Evolutionary conservation across 1,139 yeast species (phyloP).

Genomic region (Eremothecium cymbalariae): DNA sequence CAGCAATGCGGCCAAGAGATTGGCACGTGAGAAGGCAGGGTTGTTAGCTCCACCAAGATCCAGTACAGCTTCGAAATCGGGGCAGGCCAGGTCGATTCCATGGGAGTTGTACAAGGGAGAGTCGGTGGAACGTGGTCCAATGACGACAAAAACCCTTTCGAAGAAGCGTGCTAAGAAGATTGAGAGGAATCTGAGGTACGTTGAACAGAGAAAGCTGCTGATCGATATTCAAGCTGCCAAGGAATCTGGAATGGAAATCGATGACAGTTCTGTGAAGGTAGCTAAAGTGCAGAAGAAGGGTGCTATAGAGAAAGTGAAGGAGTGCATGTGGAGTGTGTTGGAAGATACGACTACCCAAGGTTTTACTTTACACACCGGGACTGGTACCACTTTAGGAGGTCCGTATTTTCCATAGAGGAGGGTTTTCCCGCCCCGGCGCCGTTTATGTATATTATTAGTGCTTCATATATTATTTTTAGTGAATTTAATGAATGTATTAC

Average conservation of each 20-base stretch:
- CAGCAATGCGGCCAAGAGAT: slow-evolving; percentile 50
- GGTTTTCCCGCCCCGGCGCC: no score
- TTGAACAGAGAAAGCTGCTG: slow-evolving; percentile 46
- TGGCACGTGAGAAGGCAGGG: slow-evolving; percentile 42
- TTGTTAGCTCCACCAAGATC: slow-evolving; percentile 36
- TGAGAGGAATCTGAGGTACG: slow-evolving; percentile 69
- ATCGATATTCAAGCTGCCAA: slow-evolving; percentile 42
- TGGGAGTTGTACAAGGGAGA: slow-evolving; percentile 52
- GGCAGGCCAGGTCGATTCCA: slow-evolving; percentile 48
- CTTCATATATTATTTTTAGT: no score
- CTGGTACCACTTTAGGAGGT: slow-evolving; percentile 81
- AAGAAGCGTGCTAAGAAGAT: slow-evolving; percentile 77
- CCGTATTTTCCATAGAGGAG: slow-evolving; percentile 41
- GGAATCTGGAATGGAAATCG: slow-evolving; percentile 46
- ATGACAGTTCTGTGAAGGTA: slow-evolving; percentile 27
- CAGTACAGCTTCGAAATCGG: slow-evolving; percentile 42
- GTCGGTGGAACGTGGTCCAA: slow-evolving; percentile 32
- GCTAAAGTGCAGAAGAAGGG: slow-evolving; percentile 28
- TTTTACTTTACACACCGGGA: slow-evolving; percentile 43
- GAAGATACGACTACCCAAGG: slow-evolving; percentile 45
- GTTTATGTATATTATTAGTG: no score
- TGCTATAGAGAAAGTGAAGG: slow-evolving; percentile 46
- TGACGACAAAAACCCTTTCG: slow-evolving; percentile 58
- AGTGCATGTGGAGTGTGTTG: slow-evolving; percentile 61
- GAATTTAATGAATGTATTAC: no score